These are phyloP conservation scores for Erodium trifolium DNA, from an alignment of 441 rosid genomes.

Conservation along the genomic window DNA sequence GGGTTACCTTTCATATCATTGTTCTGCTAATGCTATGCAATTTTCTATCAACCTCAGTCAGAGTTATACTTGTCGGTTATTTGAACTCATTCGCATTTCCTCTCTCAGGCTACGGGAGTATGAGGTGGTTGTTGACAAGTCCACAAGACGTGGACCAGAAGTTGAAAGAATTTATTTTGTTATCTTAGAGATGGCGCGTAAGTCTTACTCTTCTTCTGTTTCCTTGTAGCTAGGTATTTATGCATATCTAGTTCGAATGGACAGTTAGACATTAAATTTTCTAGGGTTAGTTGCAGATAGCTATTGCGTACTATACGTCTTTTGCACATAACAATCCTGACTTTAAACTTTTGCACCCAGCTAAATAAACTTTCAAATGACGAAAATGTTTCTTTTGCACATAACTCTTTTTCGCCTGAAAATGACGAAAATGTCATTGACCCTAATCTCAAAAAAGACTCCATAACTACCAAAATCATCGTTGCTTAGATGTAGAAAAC, in stretches of 20 bases:
- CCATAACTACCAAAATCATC: too few relatives aligned
- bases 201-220: slow-evolving; percentile 23
- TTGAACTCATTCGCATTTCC: slow-evolving; percentile 5
- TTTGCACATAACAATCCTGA: too few relatives aligned
- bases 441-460: too few relatives aligned
- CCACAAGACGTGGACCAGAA: slow-evolving; percentile 62
- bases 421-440: too few relatives aligned
- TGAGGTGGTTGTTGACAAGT: slow-evolving; percentile 59
- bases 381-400: too few relatives aligned
- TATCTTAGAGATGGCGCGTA: slow-evolving; percentile 92
- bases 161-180: slow-evolving; percentile 72
- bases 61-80: background rate
- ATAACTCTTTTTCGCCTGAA: too few relatives aligned
- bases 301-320: too few relatives aligned
- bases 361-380: too few relatives aligned
- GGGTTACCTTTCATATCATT: slow-evolving; percentile 2
- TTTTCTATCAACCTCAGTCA: background rate
- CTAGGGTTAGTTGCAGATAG: background rate
- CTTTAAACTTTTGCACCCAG: too few relatives aligned
- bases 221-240: background rate
- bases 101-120: slow-evolving; percentile 64
- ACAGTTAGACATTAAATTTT: background rate
- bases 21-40: background rate
- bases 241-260: background rate
- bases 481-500: too few relatives aligned